Base-by-base conservation (phyloP, 2,329 filamentous ascomycete species). In the Rugonectria rugulosa region DNA sequence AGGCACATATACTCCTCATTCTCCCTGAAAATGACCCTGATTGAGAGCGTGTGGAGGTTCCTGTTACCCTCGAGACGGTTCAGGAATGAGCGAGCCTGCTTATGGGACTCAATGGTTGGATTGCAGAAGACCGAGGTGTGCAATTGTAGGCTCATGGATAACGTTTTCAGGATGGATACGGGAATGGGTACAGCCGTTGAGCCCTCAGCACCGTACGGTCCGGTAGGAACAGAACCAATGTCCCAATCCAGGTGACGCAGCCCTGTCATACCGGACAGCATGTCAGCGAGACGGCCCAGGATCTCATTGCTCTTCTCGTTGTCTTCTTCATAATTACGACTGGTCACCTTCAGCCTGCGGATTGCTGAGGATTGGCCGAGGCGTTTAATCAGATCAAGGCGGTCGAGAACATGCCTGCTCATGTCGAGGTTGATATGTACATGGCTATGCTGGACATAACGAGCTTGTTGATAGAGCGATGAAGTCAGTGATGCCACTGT, bases 341-440 rank as follows among this genome's bases (percentile, higher is more conserved):
- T 29, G 32, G 19, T 20, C 10, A 59, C 52, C 12, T 15, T 31
- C 17, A 59, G 37, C 15, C 24, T 56, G 5, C 24, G 56, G 17
- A 59, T 17, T 2, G 52, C 56, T 12, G 24, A 6, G 11, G 37
- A n/a, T 3, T 59, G 46, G 21, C 17, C 37, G 17, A 59, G 56
- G 38, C 37, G 46, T 8, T 9, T 27, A 24, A 56, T 37, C 26
- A 59, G 42, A 17, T 36, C 3, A 11, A 59, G 42, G 6, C 46
- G 52, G 24, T 48, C 32, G 20, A 51, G 42, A 1, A 20, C 47
- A 41, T 48, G 26, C 3, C 8, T 31, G 31, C 8, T 17, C 5
- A 19, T 27, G 21, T 59, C 56, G n/a, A 59, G 51, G 26, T 55
- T 17, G 31, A 56, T 14, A 10, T 42, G 31, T 6, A 59, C 14